These are phyloP conservation scores for Daldinia decipiens DNA, from an alignment of 495 filamentous ascomycete genomes.

Conservation along the genomic window DNA sequence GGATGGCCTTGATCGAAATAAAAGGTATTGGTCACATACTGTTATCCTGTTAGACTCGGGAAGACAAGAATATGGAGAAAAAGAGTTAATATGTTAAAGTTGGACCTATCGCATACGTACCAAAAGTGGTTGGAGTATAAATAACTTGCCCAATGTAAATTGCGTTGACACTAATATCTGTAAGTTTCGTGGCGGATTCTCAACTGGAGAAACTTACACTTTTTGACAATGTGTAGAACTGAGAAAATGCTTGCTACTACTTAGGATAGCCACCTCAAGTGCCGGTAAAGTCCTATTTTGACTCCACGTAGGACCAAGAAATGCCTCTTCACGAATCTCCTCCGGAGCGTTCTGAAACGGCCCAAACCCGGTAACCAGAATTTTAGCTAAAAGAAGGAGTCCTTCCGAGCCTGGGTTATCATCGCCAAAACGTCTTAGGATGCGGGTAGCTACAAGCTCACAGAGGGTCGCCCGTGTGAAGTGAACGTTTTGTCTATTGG, in stretches of 20 bases:
- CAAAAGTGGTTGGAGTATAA: constrained; percentile 74
- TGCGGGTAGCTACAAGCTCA: constrained; percentile 72
- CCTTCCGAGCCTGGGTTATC: constrained; percentile 69
- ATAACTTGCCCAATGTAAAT: constrained; percentile 74
- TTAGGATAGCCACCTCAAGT: constrained; percentile 76
- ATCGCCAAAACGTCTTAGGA: constrained; percentile 74
- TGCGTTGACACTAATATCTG: constrained; percentile 63
- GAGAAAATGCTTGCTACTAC: constrained; percentile 72
- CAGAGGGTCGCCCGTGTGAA: constrained; percentile 73
- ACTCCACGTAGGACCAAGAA: constrained; percentile 57
- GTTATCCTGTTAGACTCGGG: constrained; percentile 18
- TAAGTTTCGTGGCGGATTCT: constrained; percentile 14
- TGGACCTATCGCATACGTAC: constrained; percentile 15
- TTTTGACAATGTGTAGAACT: constrained; percentile 74
- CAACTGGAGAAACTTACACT: constrained; percentile 55
- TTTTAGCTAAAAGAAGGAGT: constrained; percentile 73
- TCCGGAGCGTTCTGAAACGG: constrained; percentile 75
- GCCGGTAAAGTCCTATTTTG: constrained; percentile 70
- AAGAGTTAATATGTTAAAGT: neutral
- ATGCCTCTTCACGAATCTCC: constrained; percentile 63
- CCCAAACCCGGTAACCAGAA: constrained; percentile 77
- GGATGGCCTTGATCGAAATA: neutral
- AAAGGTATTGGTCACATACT: constrained; percentile 27
- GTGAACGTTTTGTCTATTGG: constrained; percentile 75
- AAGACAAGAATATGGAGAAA: neutral